Base-by-base conservation (phyloP, 2,329 filamentous ascomycete genomes). In the Orbilia ellipsospora region DNA sequence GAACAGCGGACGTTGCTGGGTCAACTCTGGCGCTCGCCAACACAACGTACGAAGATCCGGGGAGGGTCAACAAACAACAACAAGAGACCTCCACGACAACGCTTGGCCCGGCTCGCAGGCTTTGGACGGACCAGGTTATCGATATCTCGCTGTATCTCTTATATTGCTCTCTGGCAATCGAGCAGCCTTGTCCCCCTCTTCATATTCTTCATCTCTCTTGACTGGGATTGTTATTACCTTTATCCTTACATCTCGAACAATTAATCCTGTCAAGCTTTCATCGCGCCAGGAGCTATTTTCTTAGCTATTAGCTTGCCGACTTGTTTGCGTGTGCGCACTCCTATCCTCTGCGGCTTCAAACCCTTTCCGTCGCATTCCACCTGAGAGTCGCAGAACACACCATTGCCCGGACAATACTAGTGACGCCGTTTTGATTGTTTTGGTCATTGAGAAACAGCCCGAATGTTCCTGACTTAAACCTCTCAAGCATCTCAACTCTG, bases 1-100 rank as follows among this genome's bases (percentile, higher is more conserved):
- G 51, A 20, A 8, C 16, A 26, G 16, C 16, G 5, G 42, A 18
- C 45, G 70, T 74, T 74, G 70, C 70, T 68, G 54, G 59, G 70
- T 74, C 70, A 74, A 74, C 70, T 62, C 48, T 55, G 45, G 20
- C 54, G 60, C 28, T 28, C 18, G 52, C 57, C 69, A 74, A 52
- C 70, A 31, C 62, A 67, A 28, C 51, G 23, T 36, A 4, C 50
- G 15, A 28, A 20, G 12, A 23, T 16, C 18, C 12, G 10, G 52
- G 40, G 63, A 4, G 52, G 40, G 63, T 67, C 70, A 74, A 74
- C 70, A 74, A 74, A 74, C 70, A 74, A 66, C 70, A 50, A 28
- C 2, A n/a, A n/a, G n/a, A 15, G 31, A 48, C 26, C 36, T 20
- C 44, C 67, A 48, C 70, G 63, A 63, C 70, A 57, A 68, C 57